Base-by-base conservation (phyloP, 164 flowering plant species). In the Aristolochia fimbriata region DNA sequence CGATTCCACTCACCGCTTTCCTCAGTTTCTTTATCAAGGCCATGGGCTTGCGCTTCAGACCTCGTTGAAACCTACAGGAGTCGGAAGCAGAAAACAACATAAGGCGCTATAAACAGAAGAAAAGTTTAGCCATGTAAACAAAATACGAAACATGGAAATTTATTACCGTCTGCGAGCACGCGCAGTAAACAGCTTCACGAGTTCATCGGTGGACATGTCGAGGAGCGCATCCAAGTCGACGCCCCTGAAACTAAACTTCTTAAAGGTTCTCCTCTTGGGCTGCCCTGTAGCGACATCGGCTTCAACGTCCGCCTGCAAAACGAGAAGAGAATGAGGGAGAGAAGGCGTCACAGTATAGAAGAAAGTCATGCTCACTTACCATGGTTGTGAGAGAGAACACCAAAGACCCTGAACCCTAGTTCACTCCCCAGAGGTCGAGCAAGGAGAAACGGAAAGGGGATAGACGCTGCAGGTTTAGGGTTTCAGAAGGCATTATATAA, bases 181-280 rank as follows among this genome's bases (percentile, higher is more conserved):
- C 15, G 95, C 86, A 55, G 30, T 24, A 71, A 82, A 85, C 62
- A 85, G 86, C 78, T 88, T 80, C 59, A 80, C 89, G 20, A 85
- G 81, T 69, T 83, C 87, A 52, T 85, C 87, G 14, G 88, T 85
- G 25, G 78, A 66, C 86, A 85, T 83, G 68, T 85, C 96, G 19
- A 83, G 80, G 11, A 85, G 85, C 17, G 79, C 78, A 64, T 85
- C 96, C 54, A 87, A 71, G 75, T 87, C 91, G 1, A 85, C 84
- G 0, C 96, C 96, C 49, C 84, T 71, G 76, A 71, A 79, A 50
- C 76, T 65, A 67, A 86, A 86, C 85, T 80, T 86, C 87, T 81
- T 86, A 68, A 86, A 86, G 62, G 92, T 83, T 31, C 92, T 83
- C 77, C 82, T 82, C 85, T 79, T 85, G 37, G 41, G 70, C 64